phyloP scores from a whole-genome alignment of 225 moss, liverwort and hornwort species.

The Sphagnum contortum region DNA sequence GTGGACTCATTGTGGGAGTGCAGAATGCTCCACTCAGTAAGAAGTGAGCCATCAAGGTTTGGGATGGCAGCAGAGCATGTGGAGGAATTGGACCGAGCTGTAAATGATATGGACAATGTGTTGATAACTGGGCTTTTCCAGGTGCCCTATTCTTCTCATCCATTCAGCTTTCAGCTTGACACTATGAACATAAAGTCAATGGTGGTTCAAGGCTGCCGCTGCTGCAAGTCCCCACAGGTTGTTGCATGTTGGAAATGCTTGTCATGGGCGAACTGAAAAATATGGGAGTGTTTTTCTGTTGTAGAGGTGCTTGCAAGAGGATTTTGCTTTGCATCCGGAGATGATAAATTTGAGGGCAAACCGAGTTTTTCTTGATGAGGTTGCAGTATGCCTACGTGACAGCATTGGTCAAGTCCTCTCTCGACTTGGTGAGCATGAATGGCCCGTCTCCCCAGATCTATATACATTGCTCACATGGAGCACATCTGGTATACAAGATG shows the following conservation, averaged over 20 bases:
- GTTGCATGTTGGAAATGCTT: too few relatives aligned
- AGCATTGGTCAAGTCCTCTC: conserved; percentile 55
- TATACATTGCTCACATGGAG: neutral
- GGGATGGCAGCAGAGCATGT: conserved; percentile 62
- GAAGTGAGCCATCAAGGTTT: conserved; percentile 71
- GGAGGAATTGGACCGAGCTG: conserved; percentile 71
- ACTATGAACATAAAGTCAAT: too few relatives aligned
- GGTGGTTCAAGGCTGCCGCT: too few relatives aligned
- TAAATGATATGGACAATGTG: conserved; percentile 61
- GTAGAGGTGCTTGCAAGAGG: conserved; percentile 94
- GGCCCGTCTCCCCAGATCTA: neutral
- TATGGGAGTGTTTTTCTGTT: conserved; percentile 4
- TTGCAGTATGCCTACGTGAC: conserved; percentile 51
- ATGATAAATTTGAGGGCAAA: conserved; percentile 72
- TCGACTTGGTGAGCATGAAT: conserved; percentile 61
- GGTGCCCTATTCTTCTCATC: conserved; percentile 22
- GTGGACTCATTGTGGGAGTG: neutral
- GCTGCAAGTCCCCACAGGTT: too few relatives aligned
- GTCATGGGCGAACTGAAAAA: too few relatives aligned
- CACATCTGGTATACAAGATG: neutral
- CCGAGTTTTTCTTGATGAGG: conserved; percentile 64
- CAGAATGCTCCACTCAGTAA: conserved; percentile 93
- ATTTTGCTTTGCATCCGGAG: conserved; percentile 66
- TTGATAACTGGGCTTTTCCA: conserved; percentile 69
- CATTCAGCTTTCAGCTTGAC: too few relatives aligned